Base-by-base conservation (phyloP, 257 asterid genomes). In the Solanum corneliomulleri region DNA sequence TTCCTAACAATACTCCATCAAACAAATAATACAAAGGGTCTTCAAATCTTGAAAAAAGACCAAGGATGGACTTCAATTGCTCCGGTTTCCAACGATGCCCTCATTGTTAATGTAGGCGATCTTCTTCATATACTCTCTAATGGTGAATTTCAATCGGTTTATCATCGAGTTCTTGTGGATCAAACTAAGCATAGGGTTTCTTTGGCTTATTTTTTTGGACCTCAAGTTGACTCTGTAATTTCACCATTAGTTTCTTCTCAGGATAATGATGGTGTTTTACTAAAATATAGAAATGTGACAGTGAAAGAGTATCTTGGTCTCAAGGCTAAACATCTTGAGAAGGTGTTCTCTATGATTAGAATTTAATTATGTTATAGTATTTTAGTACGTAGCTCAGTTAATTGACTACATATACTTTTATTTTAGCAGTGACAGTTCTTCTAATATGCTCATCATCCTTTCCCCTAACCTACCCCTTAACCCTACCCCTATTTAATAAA, bases 251-350 rank as follows among this genome's bases (percentile, higher is more conserved):
- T 33, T 71, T 86, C 86, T 76, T 49, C 49, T 31, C 66, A 42
- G 49, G 45, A 71, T 33, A 31, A 29, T 69, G 18, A 6, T 52
- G 47, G 68, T 42, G 74, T 21, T 27, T 77, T 66, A 8, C 95
- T 93, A 12, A 62, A 39, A 7, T 96, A 93, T 87, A 89, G 92
- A 8, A 52, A 93, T 2, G 84, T 93, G 82, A 88, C 85, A 1
- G 93, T 93, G 58, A 96, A 90, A 66, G 98, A 96, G 86, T 96
- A 89, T 64, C 64, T 94, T 20, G 71, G 91, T 13, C 85, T 95
- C 42, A 96, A 93, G 93, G 88, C 89, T 82, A 92, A 93, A 86
- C 88, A 95, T 90, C 91, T 92, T 86, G 94, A 89, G 27, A 89
- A 91, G 89, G 93, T 98, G 52, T 87, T 96, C 84, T 44, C 90